Conservation (phyloP, 192 early-diverging fungal species). For the Gorgonomyces haynaldii region DNA sequence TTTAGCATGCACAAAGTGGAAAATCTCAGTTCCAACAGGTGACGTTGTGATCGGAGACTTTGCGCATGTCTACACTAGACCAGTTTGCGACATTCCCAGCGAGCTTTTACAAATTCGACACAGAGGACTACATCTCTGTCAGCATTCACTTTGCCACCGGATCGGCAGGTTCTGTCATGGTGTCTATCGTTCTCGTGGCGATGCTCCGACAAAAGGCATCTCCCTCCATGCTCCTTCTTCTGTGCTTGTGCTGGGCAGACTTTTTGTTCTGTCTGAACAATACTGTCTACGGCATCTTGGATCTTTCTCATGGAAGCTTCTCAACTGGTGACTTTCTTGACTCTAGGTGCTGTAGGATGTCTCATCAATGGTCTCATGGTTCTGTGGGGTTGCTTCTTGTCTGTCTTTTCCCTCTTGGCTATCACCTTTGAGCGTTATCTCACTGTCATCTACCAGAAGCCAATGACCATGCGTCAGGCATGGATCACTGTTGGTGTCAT, state of each 20-base stretch:
- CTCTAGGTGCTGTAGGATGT: conserved; percentile 1
- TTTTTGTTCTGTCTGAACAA: conserved; percentile 3
- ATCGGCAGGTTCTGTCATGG: not conserved
- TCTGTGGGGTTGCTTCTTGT: not conserved
- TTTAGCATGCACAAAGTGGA: too few species aligned
- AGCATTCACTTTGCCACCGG: not conserved
- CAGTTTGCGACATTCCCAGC: too few species aligned
- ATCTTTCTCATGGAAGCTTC: too few species aligned
- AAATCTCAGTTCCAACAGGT: too few species aligned
- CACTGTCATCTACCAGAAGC: not conserved
- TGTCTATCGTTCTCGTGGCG: not conserved
- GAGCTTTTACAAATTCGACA: too few species aligned
- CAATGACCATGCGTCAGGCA: not conserved
- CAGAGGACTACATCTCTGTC: too few species aligned
- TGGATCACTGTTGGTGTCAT: not conserved
- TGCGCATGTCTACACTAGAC: too few species aligned
- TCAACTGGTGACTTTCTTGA: too few species aligned
- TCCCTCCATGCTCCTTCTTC: not conserved
- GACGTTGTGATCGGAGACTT: too few species aligned
- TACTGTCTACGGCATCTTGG: too few species aligned
- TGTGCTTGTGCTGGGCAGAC: conserved; percentile 6
- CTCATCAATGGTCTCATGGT: not conserved
- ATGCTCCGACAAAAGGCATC: not conserved
- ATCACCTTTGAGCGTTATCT: conserved; percentile 5
- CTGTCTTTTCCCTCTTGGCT: not conserved